Percentiles rank a stretch among this genome's conserved stretches.
phyloP scores from a whole-genome alignment of 179 eudicot genomes.

The Vitellaria paradoxa region DNA sequence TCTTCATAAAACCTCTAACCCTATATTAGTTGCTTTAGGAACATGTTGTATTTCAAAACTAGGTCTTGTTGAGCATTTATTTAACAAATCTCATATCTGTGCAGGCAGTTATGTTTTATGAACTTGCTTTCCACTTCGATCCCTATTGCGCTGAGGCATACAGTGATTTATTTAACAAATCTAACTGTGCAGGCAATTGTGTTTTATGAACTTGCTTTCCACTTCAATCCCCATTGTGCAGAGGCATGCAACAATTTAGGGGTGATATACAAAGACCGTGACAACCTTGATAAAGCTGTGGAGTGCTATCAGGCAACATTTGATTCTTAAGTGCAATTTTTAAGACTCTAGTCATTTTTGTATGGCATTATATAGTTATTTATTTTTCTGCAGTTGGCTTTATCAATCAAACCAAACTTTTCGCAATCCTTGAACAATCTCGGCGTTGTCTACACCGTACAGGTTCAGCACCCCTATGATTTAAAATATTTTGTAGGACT shows the following conservation, averaged over 20 bases:
- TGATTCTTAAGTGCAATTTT: slow-evolving; percentile 19
- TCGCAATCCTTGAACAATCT: slow-evolving; percentile 98
- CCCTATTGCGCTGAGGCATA: slow-evolving; percentile 99
- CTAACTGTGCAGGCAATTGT: slow-evolving; percentile 64
- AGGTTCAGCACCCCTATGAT: slow-evolving; percentile 51
- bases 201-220: slow-evolving; percentile 99
- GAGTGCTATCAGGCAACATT: slow-evolving; percentile 93
- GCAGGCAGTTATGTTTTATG: slow-evolving; percentile 98
- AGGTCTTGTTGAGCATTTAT: slow-evolving; percentile 1
- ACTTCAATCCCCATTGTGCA: slow-evolving; percentile 98
- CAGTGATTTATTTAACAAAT: slow-evolving; percentile 51
- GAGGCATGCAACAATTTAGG: slow-evolving; percentile 99
- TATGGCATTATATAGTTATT: not conserved
- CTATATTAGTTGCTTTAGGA: slow-evolving; percentile 9
- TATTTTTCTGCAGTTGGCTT: slow-evolving; percentile 67
- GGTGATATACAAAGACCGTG: slow-evolving; percentile 96
- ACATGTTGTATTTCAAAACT: not conserved
- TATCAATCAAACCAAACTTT: slow-evolving; percentile 93
- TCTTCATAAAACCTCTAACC: not conserved
- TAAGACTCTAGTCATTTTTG: not conserved
- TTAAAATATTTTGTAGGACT: slow-evolving; percentile 11
- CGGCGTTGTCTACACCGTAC: slow-evolving; percentile 98
- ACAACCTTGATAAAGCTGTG: slow-evolving; percentile 99
- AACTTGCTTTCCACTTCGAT: slow-evolving; percentile 99
- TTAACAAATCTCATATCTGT: slow-evolving; percentile 15